phyloP scores from a whole-genome alignment of 2,329 filamentous ascomycete species.

The Colletotrichum liriopes region DNA sequence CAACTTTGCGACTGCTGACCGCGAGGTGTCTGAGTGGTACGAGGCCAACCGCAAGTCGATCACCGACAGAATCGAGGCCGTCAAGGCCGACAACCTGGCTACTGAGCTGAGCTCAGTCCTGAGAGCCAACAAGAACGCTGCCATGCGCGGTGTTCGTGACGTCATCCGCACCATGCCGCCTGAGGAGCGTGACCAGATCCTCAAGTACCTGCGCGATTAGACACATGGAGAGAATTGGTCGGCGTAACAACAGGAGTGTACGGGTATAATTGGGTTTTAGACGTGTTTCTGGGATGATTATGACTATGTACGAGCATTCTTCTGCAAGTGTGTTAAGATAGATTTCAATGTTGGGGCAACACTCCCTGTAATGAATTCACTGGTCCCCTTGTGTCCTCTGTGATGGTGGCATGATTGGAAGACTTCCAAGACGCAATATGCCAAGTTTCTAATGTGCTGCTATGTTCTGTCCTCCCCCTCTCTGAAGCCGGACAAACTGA shows the following conservation, averaged over 20 bases:
- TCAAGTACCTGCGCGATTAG: slow-evolving; percentile 71
- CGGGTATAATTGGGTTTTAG: slow-evolving; percentile 20
- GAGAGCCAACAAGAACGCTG: slow-evolving; percentile 72
- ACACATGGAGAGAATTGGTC: neutral
- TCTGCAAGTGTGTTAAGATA: slow-evolving; percentile 35
- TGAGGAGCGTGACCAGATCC: slow-evolving; percentile 87
- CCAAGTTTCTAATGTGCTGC: neutral
- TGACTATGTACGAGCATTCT: slow-evolving; percentile 41
- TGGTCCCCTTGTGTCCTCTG: neutral
- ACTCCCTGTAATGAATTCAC: slow-evolving; percentile 21
- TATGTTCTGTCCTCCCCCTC: neutral
- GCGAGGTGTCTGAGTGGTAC: slow-evolving; percentile 92
- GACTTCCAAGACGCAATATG: neutral
- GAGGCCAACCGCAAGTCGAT: slow-evolving; percentile 92
- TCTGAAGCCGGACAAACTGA: no score
- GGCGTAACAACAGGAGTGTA: slow-evolving; percentile 25
- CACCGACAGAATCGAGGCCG: slow-evolving; percentile 84
- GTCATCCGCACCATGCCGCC: slow-evolving; percentile 90
- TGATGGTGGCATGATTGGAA: neutral
- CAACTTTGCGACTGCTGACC: slow-evolving; percentile 85
- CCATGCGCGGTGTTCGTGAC: slow-evolving; percentile 88
- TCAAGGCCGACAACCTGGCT: slow-evolving; percentile 81
- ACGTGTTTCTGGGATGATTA: slow-evolving; percentile 35
- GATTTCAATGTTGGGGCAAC: slow-evolving; percentile 28
- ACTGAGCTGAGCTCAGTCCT: slow-evolving; percentile 63